phyloP scores from a whole-genome alignment of 257 asterid genomes.

The Solanum rostratum region DNA sequence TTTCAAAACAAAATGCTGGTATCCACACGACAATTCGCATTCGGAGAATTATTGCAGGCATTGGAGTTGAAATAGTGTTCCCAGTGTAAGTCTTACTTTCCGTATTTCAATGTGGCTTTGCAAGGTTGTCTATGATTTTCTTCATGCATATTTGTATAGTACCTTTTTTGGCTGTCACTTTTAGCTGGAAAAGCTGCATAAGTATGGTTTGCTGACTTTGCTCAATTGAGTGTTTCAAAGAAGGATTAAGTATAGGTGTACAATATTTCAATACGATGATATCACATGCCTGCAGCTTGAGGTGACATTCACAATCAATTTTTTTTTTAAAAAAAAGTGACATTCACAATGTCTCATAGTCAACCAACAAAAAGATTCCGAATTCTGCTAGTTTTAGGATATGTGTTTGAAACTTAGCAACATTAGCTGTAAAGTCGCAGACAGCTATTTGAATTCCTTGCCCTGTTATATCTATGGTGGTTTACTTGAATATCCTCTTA shows the following conservation, averaged over 20 bases:
- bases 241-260: too few relatives aligned
- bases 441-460: background rate
- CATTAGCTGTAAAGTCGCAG: background rate
- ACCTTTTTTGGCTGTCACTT: background rate
- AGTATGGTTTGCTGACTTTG: too few relatives aligned
- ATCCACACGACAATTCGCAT: conserved; percentile 88
- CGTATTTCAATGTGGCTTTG: background rate
- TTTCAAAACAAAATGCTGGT: conserved; percentile 89
- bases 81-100: conserved; percentile 53
- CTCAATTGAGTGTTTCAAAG: background rate
- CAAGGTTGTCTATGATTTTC: background rate
- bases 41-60: conserved; percentile 82
- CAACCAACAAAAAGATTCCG: background rate
- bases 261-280: too few relatives aligned
- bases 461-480: background rate
- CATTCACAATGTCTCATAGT: background rate
- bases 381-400: background rate
- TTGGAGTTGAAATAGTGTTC: conserved; percentile 94
- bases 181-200: background rate
- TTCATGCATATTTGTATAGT: background rate
- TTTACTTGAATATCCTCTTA: background rate
- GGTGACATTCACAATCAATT: too few relatives aligned
- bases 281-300: too few relatives aligned
- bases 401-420: background rate
- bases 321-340: too few relatives aligned